Conservation (phyloP, 305 asterid species). For the Petunia hybrid region DNA sequence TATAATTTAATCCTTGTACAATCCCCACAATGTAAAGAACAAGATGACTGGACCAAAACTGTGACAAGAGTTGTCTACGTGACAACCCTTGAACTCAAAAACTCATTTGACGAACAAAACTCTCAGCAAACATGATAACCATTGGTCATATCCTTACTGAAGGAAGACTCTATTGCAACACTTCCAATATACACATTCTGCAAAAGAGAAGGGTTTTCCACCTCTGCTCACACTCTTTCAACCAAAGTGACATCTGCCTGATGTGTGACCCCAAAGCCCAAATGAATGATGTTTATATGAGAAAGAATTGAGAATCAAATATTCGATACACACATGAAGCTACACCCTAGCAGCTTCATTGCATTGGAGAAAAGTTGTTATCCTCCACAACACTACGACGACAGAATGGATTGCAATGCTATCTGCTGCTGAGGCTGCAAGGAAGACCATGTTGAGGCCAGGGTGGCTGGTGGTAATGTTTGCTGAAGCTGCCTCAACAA, state of each 20-base stretch:
- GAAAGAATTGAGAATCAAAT: constrained; percentile 28
- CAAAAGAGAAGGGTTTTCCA: constrained; percentile 26
- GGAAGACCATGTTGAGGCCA: constrained; percentile 84
- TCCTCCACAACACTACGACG: constrained; percentile 48
- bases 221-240: constrained; percentile 27
- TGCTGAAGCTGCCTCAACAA: constrained; percentile 84
- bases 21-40: constrained; percentile 31
- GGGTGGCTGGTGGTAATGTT: constrained; percentile 77
- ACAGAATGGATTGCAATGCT: constrained; percentile 76
- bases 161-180: constrained; percentile 31
- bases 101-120: constrained; percentile 36
- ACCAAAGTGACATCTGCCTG: constrained; percentile 35
- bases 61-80: constrained; percentile 33
- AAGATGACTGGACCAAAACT: constrained; percentile 30
- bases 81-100: constrained; percentile 34
- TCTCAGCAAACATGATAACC: constrained; percentile 10
- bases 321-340: constrained; percentile 16
- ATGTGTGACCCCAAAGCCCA: constrained; percentile 33
- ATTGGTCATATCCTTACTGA: constrained; percentile 29
- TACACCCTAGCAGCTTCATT: constrained; percentile 16
- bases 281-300: constrained; percentile 29
- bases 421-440: constrained; percentile 93
- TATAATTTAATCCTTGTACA: constrained; percentile 28
- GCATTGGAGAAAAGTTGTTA: constrained; percentile 5
- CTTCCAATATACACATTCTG: constrained; percentile 32